Evolutionary conservation across 2,329 filamentous ascomycete species (phyloP).

Genomic region (Blumeriella jaapii): DNA sequence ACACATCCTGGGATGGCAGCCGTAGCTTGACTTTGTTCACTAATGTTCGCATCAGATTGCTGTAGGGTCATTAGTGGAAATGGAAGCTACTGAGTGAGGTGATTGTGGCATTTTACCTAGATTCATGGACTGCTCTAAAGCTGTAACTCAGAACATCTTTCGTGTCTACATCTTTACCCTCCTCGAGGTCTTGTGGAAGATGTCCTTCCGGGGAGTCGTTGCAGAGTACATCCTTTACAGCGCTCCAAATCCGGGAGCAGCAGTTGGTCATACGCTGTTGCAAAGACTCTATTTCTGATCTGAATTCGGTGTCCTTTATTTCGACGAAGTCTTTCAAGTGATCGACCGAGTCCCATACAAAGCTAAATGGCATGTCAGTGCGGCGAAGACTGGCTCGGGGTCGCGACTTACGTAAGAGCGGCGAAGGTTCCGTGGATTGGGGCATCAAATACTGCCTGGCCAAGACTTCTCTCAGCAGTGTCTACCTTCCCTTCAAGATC

Average conservation of each 20-base stretch:
- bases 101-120: conserved; percentile 47
- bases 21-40: conserved; percentile 35
- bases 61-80: too few relatives aligned
- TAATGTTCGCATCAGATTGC: conserved; percentile 58
- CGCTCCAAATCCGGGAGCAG: conserved; percentile 63
- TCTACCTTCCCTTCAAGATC: conserved; percentile 54
- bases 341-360: conserved; percentile 19
- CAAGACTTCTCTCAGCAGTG: conserved; percentile 53
- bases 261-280: conserved; percentile 46
- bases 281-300: conserved; percentile 15
- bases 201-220: conserved; percentile 92
- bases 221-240: conserved; percentile 69
- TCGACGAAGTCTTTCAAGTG: conserved; percentile 4
- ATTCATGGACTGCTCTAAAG: conserved; percentile 90
- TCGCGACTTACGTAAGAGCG: conserved; percentile 41
- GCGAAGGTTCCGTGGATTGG: conserved; percentile 63
- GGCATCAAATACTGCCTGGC: conserved; percentile 50
- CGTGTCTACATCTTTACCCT: conserved; percentile 59
- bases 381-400: background rate
- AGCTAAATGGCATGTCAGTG: conserved; percentile 9
- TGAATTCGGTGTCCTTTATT: background rate
- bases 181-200: conserved; percentile 63
- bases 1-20: conserved; percentile 28
- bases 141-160: conserved; percentile 92
- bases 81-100: background rate